These are phyloP conservation scores for Fusarium verrucosum DNA, from an alignment of 2,329 filamentous ascomycete genomes.

Conservation along the genomic window DNA sequence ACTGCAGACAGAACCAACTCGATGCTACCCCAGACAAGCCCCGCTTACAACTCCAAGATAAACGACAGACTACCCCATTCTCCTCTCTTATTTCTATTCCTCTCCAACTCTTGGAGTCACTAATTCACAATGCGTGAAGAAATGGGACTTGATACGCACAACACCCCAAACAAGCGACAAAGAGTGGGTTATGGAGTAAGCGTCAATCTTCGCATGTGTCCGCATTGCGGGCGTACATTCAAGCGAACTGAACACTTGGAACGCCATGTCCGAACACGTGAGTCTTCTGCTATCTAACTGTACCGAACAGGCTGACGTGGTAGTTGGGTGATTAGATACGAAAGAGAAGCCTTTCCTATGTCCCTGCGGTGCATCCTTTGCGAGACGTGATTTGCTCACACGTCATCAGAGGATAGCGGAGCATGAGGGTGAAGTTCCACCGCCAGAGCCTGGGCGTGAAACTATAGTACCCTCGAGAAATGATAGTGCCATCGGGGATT, in stretches of 20 bases:
- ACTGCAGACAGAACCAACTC: background rate
- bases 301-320: background rate
- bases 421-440: background rate
- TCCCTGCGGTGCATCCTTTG: slow-evolving; percentile 56
- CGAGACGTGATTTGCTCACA: slow-evolving; percentile 56
- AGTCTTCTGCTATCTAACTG: slow-evolving; percentile 24
- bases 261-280: slow-evolving; percentile 58
- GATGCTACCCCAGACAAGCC: slow-evolving; percentile 7
- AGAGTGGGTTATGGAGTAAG: slow-evolving; percentile 17
- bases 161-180: slow-evolving; percentile 19
- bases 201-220: slow-evolving; percentile 46
- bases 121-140: background rate
- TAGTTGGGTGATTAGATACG: slow-evolving; percentile 48
- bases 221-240: slow-evolving; percentile 56
- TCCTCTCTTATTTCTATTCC: background rate
- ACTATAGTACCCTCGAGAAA: background rate
- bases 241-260: slow-evolving; percentile 58
- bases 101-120: slow-evolving; percentile 22
- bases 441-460: background rate
- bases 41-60: slow-evolving; percentile 16
- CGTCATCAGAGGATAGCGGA: slow-evolving; percentile 48
- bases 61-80: slow-evolving; percentile 9
- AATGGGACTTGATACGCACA: background rate
- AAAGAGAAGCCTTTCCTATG: slow-evolving; percentile 60
- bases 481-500: background rate